Base-by-base conservation (phyloP, 495 filamentous ascomycete genomes). In the Xylona heveae region DNA sequence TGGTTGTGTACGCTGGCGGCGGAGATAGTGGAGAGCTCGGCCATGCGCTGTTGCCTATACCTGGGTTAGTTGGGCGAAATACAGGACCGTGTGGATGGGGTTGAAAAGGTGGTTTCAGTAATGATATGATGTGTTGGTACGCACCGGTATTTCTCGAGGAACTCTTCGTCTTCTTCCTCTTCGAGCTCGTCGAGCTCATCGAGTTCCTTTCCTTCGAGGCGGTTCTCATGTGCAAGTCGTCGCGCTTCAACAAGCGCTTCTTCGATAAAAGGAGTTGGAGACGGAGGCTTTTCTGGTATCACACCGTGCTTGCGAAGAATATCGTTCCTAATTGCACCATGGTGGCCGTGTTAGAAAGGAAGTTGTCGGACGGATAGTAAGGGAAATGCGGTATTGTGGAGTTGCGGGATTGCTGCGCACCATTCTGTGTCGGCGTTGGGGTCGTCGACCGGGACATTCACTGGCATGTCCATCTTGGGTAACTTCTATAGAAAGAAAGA, bases 351-450 rank as follows among this genome's bases (percentile, higher is more conserved):
- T 19, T 19, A 14, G 8, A 15, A 7, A 24, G 10, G 22, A 30
- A 31, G 16, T 6, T 19, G 5, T 33, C 22, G 1, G 14, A 9
- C 16, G 23, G 5, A 20, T 18, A 8, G 33, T 31, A 14, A 28
- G 15, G 31, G 23, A 25, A 25, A 13, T 16, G 7, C 13, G 22
- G n/a, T 14, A 6, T 38, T 28, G 16, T 3, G 9, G 29, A 29
- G 14, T 6, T 27, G 12, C 12, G 16, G n/a, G n/a, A n/a, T n/a
- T n/a, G n/a, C 1, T n/a, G 34, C 48, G 34, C 58, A 91, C 88
- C 88, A 97, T 74, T 97, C 88, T 23, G 88, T 97, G 50, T 97
- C 88, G 39, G 81, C 88, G 49, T 94, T 90, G 20, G 84, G 84
- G 48, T 95, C 72, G 46, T 85, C 79, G 41, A 97, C 76, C 31